Evolutionary conservation across 129 eudicot species (phyloP).

Genomic region (Cynara cardunculus): DNA sequence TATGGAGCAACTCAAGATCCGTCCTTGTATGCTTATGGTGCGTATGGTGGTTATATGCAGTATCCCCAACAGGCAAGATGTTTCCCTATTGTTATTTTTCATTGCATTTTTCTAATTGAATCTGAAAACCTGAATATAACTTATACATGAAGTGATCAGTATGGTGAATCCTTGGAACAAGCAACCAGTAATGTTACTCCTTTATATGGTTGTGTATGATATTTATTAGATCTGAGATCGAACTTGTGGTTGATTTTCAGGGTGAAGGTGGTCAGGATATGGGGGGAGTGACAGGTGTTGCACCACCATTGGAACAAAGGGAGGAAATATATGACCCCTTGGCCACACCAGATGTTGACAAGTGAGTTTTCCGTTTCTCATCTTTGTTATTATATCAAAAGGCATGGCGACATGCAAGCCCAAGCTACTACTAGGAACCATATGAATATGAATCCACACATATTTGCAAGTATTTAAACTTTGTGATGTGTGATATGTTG

Average conservation of each 20-base stretch:
- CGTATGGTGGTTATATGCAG: slow-evolving; percentile 83
- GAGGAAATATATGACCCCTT: slow-evolving; percentile 81
- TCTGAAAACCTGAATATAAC: neutral
- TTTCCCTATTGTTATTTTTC: neutral
- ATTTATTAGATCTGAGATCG: neutral
- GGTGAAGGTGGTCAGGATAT: slow-evolving; percentile 79
- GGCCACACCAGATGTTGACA: slow-evolving; percentile 89
- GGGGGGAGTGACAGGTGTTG: slow-evolving; percentile 51
- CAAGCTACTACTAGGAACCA: too few species aligned
- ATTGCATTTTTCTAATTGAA: neutral
- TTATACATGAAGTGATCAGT: neutral
- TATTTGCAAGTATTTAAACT: neutral
- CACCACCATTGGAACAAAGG: slow-evolving; percentile 60
- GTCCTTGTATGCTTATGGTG: slow-evolving; percentile 72
- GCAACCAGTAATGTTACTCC: neutral
- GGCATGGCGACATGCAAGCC: too few species aligned
- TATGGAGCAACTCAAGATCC: slow-evolving; percentile 90
- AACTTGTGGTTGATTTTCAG: slow-evolving; percentile 32
- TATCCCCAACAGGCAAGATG: slow-evolving; percentile 84
- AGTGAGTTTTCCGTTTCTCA: slow-evolving; percentile 30
- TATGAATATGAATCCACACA: neutral
- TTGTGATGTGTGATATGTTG: neutral
- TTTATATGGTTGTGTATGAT: neutral
- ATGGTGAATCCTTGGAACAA: neutral
- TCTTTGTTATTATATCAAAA: neutral